Evolutionary conservation across 2,329 filamentous ascomycete genomes (phyloP), one percentile per base, ranked within the genome.

Genomic region (Cladosporium sp.): DNA sequence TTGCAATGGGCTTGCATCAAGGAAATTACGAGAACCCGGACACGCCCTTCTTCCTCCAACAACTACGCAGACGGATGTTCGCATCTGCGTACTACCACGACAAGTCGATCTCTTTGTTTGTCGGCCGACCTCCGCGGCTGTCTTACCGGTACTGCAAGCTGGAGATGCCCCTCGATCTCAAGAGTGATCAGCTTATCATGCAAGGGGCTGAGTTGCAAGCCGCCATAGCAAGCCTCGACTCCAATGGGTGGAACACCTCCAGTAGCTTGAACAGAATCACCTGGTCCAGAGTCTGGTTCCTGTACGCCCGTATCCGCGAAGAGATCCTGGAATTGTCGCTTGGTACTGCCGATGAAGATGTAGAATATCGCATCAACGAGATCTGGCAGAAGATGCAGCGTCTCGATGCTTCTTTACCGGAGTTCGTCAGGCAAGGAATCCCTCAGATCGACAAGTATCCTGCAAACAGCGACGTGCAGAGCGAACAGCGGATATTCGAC

Each of bases 241-340:
- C 73, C 0, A 74, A 82, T 44, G 86, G 86, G 0, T 88, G 85
- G 84, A 86, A 85, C 41, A 81, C 78, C 0, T 71, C 77, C 1
- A 82, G 82, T 0, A 72, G 75, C 0, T 70, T 86, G 0, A 77
- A 81, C 24, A 72, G 81, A 0, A 77, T 79, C 0, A 86, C 85
- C 0, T 79, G 82, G 64, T 71, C 78, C 0, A 78, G 86, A 30
- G 80, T 83, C 0, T 81, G 82, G 54, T 78, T 79, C 1, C 78
- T 81, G 12, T 79, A 88, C 41, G 81, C 82, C 2, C 72, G 79
- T 0, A 79, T 88, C 8, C 79, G 84, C 2, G 86, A 89, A 67
- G 86, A 89, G 58, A 82, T 89, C 4, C 78, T 89, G 4, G 84
- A 88, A 68, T 78, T 88, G 26, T 85, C 85, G 0, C 74, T 88